phyloP scores from a whole-genome alignment of 1,284 basidiomycete genomes.

The Trichosporon inkin region DNA sequence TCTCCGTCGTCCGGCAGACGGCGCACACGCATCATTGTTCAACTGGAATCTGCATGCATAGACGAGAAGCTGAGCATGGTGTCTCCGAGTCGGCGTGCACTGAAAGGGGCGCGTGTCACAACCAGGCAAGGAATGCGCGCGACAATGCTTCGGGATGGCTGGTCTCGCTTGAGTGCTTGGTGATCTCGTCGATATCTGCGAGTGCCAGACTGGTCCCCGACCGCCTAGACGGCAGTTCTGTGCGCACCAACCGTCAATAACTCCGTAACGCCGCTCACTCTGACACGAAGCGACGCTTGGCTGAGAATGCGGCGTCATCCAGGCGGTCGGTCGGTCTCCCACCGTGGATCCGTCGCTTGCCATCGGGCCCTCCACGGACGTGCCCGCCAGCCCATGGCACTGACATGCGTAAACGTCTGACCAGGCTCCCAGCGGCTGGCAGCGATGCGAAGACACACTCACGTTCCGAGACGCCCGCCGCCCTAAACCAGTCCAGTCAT shows the following conservation, averaged over 20 bases:
- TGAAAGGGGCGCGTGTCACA: not conserved
- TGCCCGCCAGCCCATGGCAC: not conserved
- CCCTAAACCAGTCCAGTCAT: slow-evolving; percentile 5
- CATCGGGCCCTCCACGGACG: not conserved
- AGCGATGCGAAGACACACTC: not conserved
- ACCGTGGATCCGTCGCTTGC: not conserved
- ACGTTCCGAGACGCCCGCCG: not conserved
- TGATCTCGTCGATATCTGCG: not conserved
- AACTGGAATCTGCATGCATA: no score
- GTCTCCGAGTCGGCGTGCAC: no score
- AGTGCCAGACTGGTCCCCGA: not conserved
- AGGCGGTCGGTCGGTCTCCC: not conserved
- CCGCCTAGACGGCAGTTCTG: not conserved
- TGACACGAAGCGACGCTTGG: not conserved
- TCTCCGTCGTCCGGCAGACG: no score
- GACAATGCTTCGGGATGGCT: not conserved
- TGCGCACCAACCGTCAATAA: not conserved
- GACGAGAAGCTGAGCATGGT: no score
- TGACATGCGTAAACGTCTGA: not conserved
- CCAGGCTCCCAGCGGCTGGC: not conserved
- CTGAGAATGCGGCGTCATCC: no score
- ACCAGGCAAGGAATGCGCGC: not conserved
- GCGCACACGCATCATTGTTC: no score
- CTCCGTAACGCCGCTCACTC: slow-evolving; percentile 4
- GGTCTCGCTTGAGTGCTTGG: not conserved